These are phyloP conservation scores for Filosporella fistucella DNA, from an alignment of 495 filamentous ascomycete species.

Conservation along the genomic window DNA sequence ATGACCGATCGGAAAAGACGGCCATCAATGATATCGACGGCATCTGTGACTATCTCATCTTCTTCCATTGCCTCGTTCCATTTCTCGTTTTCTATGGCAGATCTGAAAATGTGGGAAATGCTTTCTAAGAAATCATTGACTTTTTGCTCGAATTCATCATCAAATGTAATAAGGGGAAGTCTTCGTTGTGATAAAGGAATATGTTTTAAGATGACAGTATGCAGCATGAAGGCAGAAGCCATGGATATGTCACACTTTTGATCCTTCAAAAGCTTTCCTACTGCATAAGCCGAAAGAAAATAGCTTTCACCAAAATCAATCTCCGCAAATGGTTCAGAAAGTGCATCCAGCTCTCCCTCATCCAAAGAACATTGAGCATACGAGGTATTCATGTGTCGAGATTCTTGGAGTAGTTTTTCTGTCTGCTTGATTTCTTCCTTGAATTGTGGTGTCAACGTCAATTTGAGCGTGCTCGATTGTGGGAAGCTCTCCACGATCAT, in stretches of 20 bases:
- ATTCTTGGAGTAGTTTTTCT: slow-evolving; percentile 5
- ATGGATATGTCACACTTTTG: slow-evolving; percentile 15
- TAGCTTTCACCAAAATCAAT: slow-evolving; percentile 10
- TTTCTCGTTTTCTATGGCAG: slow-evolving; percentile 1
- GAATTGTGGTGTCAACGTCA: slow-evolving; percentile 10
- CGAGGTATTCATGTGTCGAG: neutral
- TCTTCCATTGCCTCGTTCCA: slow-evolving; percentile 14
- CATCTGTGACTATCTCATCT: slow-evolving; percentile 34
- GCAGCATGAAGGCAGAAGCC: slow-evolving; percentile 27
- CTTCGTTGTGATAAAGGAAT: slow-evolving; percentile 23
- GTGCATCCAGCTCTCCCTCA: slow-evolving; percentile 3
- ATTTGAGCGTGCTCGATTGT: neutral
- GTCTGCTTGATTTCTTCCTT: slow-evolving; percentile 7
- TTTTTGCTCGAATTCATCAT: slow-evolving; percentile 19
- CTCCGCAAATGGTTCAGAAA: slow-evolving; percentile 6
- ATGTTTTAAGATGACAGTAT: slow-evolving; percentile 26
- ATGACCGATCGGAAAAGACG: slow-evolving; percentile 42
- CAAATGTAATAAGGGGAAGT: slow-evolving; percentile 18
- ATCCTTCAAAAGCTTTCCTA: slow-evolving; percentile 17
- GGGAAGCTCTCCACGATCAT: slow-evolving; percentile 40
- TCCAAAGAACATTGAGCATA: neutral
- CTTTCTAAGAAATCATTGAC: slow-evolving; percentile 11
- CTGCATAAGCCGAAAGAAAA: slow-evolving; percentile 8
- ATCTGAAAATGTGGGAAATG: slow-evolving; percentile 12
- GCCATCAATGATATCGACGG: slow-evolving; percentile 64